These are phyloP conservation scores for Aureobasidium leucospermi DNA, from an alignment of 2,329 filamentous ascomycete species.

Conservation along the genomic window DNA sequence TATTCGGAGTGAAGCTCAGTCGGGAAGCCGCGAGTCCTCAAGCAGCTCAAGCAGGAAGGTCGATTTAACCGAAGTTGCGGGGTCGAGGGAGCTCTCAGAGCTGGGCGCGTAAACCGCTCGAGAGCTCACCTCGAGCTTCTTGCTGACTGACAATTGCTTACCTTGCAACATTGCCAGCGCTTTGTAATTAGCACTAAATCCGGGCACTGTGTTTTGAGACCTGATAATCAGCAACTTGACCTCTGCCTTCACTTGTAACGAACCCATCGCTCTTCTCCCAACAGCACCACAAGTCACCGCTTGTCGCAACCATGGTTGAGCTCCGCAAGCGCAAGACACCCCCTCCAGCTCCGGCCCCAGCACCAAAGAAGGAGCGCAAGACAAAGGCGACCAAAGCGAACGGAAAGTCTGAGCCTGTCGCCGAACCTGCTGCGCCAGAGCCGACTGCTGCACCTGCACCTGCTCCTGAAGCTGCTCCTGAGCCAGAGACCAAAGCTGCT, in stretches of 20 bases:
- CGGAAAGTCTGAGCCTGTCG: slow-evolving; percentile 18
- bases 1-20: neutral
- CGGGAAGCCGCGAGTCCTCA: neutral
- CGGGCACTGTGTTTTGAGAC: neutral
- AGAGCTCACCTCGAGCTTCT: slow-evolving; percentile 3
- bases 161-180: neutral
- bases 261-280: neutral
- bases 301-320: slow-evolving; percentile 42
- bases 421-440: slow-evolving; percentile 24
- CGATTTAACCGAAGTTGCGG: neutral
- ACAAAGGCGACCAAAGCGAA: slow-evolving; percentile 25
- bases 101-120: slow-evolving; percentile 7
- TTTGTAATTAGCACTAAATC: neutral
- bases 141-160: neutral
- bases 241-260: neutral
- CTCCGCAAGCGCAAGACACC: slow-evolving; percentile 57
- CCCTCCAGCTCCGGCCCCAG: slow-evolving; percentile 40
- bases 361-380: slow-evolving; percentile 41
- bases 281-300: neutral
- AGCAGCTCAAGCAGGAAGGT: neutral
- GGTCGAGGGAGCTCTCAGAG: neutral
- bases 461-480: slow-evolving; percentile 7
- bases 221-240: neutral
- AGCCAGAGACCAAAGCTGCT: slow-evolving; percentile 17
- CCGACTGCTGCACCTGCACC: slow-evolving; percentile 14